Conservation (phyloP, 441 rosid species). For the Geranium incanum region DNA sequence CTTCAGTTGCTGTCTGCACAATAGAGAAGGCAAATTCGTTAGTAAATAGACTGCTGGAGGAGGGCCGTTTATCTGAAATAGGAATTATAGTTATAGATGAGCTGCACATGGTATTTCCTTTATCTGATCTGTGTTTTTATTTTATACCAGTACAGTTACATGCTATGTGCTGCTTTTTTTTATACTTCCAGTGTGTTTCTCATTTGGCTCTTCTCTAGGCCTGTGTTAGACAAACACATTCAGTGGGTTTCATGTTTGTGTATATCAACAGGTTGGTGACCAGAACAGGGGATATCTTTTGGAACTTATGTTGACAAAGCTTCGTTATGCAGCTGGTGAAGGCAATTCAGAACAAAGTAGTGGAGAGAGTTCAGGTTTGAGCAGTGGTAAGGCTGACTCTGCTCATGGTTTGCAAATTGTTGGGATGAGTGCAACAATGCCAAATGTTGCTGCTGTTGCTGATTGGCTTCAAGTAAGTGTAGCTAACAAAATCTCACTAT, state of each 20-base stretch:
- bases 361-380: conserved; percentile 80
- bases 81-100: conserved; percentile 97
- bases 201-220: background rate
- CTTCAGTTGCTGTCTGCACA: conserved; percentile 95
- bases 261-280: conserved; percentile 75
- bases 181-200: conserved; percentile 16
- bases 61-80: conserved; percentile 88
- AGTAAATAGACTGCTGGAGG: conserved; percentile 85
- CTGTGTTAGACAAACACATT: background rate
- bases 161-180: conserved; percentile 15
- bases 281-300: conserved; percentile 93
- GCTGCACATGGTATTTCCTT: conserved; percentile 75
- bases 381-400: conserved; percentile 74
- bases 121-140: conserved; percentile 11
- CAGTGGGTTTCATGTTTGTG: conserved; percentile 21
- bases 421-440: conserved; percentile 99
- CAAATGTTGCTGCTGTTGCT: conserved; percentile 94
- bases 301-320: conserved; percentile 94
- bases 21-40: conserved; percentile 96
- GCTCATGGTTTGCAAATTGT: conserved; percentile 87
- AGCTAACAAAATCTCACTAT: conserved; percentile 8
- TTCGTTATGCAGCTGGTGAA: conserved; percentile 96
- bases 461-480: conserved; percentile 93
- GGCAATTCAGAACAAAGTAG: conserved; percentile 74
- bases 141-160: conserved; percentile 12